Percentiles rank a stretch among this genome's conserved stretches.
These are phyloP conservation scores for Schizophyllum commune DNA, from an alignment of 1,284 basidiomycete genomes.

Conservation along the genomic window DNA sequence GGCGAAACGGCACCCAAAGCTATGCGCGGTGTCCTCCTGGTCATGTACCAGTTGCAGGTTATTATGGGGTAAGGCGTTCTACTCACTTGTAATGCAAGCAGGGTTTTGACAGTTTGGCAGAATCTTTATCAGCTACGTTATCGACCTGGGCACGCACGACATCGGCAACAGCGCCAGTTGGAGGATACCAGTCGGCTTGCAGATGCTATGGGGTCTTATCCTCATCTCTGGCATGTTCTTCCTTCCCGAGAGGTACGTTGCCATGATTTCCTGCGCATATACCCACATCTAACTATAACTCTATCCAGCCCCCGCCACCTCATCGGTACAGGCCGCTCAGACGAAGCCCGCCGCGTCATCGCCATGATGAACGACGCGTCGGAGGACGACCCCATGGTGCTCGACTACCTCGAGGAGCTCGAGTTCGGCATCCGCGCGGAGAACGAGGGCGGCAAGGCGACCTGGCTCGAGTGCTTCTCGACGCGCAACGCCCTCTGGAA, in stretches of 20 bases:
- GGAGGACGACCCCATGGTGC: slow-evolving; percentile 53
- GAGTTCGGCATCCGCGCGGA: slow-evolving; percentile 60
- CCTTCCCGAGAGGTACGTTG: slow-evolving; percentile 58
- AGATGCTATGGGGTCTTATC: slow-evolving; percentile 60
- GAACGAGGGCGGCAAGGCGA: slow-evolving; percentile 72
- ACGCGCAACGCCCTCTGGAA: slow-evolving; percentile 62
- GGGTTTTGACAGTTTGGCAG: slow-evolving; percentile 23
- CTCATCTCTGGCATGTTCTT: slow-evolving; percentile 65
- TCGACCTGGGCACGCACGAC: slow-evolving; percentile 64
- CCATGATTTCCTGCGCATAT: slow-evolving; percentile 28
- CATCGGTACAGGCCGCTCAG: slow-evolving; percentile 41
- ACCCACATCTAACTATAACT: neutral
- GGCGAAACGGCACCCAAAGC: slow-evolving; percentile 75
- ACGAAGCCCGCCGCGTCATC: slow-evolving; percentile 54
- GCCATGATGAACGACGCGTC: slow-evolving; percentile 59
- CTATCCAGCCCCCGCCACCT: slow-evolving; percentile 45
- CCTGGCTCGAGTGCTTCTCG: slow-evolving; percentile 75
- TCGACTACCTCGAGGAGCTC: slow-evolving; percentile 62
- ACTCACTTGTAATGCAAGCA: neutral
- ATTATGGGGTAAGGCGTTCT: slow-evolving; percentile 45
- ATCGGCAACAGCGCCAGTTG: slow-evolving; percentile 54
- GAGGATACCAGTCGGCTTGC: slow-evolving; percentile 63
- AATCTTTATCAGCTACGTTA: slow-evolving; percentile 66
- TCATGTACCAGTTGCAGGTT: slow-evolving; percentile 73
- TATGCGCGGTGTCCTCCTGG: slow-evolving; percentile 65